Evolutionary conservation across 495 filamentous ascomycete species (phyloP), one percentile per base, ranked within the genome.

Genomic region (Podospora fimiseda): DNA sequence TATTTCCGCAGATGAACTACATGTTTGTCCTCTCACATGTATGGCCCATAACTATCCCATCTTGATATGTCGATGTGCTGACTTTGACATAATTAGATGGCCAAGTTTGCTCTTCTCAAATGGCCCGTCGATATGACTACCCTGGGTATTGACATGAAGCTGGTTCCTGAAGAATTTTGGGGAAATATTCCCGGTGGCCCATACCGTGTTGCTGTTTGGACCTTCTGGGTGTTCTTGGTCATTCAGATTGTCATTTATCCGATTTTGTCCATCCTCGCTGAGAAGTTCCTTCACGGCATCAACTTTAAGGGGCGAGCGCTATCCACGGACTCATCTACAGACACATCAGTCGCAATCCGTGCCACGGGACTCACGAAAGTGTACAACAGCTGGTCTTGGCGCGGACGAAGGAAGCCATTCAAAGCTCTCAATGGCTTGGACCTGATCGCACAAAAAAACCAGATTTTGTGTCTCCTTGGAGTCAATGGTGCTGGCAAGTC

Each of bases 401-500:
- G 77, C 14, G 55, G 74, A 43, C 74, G 68, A 9, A 74, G 72
- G 37, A 75, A 81, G 15, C 74, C 74, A 2, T 84, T 91, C 1
- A 63, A 80, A 20, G 89, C 89, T 0, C 88, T 94, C 11, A 69
- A 86, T 46, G 59, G 76, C 21, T 65, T 94, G 15, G 76, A 77
- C 11, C 67, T 94, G 16, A 70, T 71, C 22, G 80, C 86, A 13
- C 70, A 79, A 13, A 79, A 80, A 53, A 86, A 87, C 2, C 81
- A 90, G 55, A 89, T 94, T 23, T 73, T 86, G 57, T 85, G 88
- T 5, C 71, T 94, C 1, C 75, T 94, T 2, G 88, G 89, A 14
- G 86, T 87, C 1, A 94, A 94, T 62, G 89, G 89, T 37, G 84
- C 80, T 42, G 89, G 89, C 43, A 93, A 94, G 63, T 85, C 80